Evolutionary conservation across 129 eudicot species (phyloP).

Genomic region (Centaurea solstitialis): DNA sequence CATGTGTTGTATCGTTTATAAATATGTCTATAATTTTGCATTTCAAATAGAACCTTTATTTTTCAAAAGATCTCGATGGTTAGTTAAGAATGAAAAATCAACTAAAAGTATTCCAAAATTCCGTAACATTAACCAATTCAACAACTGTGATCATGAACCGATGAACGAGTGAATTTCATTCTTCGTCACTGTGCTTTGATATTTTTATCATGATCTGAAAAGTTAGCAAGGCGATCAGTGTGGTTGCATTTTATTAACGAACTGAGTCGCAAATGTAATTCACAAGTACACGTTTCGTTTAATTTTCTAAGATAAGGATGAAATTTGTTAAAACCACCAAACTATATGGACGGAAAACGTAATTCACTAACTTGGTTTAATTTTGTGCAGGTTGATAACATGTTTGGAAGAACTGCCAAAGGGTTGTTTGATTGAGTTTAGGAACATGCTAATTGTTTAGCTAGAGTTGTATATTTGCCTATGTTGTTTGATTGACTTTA

Average conservation of each 20-base stretch:
- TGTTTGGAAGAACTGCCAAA: conserved; percentile 83
- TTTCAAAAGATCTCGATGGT: background rate
- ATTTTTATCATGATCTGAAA: background rate
- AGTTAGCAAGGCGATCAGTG: background rate
- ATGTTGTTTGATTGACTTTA: no score
- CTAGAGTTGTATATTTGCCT: no score
- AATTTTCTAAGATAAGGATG: background rate
- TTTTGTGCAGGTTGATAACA: conserved; percentile 60
- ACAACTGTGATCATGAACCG: background rate
- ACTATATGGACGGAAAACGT: background rate
- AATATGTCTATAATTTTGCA: background rate
- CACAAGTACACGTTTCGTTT: background rate
- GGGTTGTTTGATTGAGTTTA: conserved; percentile 50
- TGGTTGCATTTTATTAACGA: background rate
- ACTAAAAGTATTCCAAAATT: background rate
- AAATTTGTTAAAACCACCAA: no score
- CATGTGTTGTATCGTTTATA: background rate
- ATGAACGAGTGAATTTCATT: background rate
- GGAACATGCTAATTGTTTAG: background rate
- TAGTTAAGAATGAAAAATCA: background rate
- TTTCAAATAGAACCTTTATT: background rate
- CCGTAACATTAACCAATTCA: no score
- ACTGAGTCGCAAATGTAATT: background rate
- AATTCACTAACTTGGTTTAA: background rate
- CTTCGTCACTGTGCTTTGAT: background rate